Evolutionary conservation across 139 green algal genomes (phyloP).

Genomic region (Picochlorum sp.): DNA sequence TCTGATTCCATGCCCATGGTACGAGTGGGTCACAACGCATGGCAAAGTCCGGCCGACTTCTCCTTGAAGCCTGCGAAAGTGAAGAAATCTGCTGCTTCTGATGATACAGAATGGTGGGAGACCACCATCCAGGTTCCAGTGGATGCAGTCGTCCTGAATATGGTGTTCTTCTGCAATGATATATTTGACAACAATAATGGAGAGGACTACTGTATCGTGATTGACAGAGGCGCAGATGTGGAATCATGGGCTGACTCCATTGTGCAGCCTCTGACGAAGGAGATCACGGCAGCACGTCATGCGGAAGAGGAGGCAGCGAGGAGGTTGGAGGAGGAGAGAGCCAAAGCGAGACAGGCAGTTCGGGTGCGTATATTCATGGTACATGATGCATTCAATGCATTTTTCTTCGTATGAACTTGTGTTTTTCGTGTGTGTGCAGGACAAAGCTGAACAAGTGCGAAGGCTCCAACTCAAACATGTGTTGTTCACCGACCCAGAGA

Average conservation of each 20-base stretch:
- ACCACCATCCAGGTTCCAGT: conserved; percentile 34
- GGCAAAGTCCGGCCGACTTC: conserved; percentile 1
- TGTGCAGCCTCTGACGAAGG: conserved; percentile 8
- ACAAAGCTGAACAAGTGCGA: conserved; percentile 28
- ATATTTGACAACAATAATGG: conserved; percentile 75
- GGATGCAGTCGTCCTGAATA: conserved; percentile 52
- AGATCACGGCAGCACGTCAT: conserved; percentile 15
- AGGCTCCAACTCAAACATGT: conserved; percentile 43
- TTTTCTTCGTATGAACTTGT: not conserved
- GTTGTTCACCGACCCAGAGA: conserved; percentile 41
- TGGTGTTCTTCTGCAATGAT: conserved; percentile 63
- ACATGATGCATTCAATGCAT: not conserved
- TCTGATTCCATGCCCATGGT: conserved; percentile 4
- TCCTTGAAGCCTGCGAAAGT: not conserved
- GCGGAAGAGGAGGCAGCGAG: conserved; percentile 9
- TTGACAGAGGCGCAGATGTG: not conserved
- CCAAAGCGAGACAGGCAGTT: not conserved
- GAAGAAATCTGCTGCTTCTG: conserved; percentile 1
- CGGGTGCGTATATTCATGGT: not conserved
- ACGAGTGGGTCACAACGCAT: conserved; percentile 20
- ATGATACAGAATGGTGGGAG: conserved; percentile 46
- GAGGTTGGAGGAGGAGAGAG: not conserved
- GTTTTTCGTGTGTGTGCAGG: not conserved
- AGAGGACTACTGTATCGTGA: conserved; percentile 34
- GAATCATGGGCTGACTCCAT: conserved; percentile 20